Base-by-base conservation (phyloP, 176 grass and related monocot species). In the Tuctoria greenei region DNA sequence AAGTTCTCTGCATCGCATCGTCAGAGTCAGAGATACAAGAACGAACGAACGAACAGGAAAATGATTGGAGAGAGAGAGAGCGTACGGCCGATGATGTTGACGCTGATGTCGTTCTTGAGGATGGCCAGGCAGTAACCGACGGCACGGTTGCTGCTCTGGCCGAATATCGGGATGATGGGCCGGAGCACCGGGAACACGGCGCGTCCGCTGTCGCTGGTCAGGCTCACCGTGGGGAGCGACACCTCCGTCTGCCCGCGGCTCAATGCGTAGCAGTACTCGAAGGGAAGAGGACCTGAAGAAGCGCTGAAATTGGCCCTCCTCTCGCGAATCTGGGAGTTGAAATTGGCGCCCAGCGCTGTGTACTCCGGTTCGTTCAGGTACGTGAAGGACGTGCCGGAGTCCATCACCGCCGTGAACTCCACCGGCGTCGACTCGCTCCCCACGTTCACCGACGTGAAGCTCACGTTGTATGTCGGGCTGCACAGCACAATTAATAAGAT, bases 311-410 rank as follows among this genome's bases (percentile, higher is more conserved):
- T 56, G 16, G 24, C 10, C 17, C 84, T 78, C 4, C 0, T 86
- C 58, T 81, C 45, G 0, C 10, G 44, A 16, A 77, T 41, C 72
- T 24, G 61, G 0, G 73, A 68, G 69, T 65, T 71, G 61, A 80
- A 86, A 4, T 41, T 88, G 61, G 72, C 78, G 17, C 71, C 38
- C 13, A 90, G 75, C 47, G 61, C 14, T 1, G 76, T 82, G 59
- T 93, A 93, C 10, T 83, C 75, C 8, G 84, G 83, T 49, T 90
- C 85, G 35, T 18, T 71, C 68, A 97, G 88, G 75, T 78, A 69
- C 2, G 93, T 88, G 80, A 69, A 86, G 7, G 90, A 90, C 9
- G 76, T 90, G 72, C 93, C 93, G 26, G 93, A 97, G 77, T 97
- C 93, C 1, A 90, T 51, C 4, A 93, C 7, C 67, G 90, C 93